Evolutionary conservation across 192 early-diverging fungal species (phyloP).

Genomic region (Mortierella alpina): DNA sequence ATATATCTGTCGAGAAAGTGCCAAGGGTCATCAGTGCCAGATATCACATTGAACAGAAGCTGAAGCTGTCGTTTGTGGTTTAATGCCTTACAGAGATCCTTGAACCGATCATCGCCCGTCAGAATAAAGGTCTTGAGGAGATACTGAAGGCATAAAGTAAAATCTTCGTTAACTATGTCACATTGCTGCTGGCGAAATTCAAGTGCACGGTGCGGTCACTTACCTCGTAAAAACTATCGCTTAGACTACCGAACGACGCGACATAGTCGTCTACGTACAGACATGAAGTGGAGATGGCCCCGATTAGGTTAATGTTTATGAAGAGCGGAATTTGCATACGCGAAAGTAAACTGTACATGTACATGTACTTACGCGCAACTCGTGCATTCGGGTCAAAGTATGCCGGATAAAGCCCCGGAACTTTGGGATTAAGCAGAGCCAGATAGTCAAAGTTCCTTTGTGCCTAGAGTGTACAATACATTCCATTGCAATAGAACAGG

Average conservation of each 20-base stretch:
- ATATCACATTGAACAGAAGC: neutral
- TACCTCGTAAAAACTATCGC: conserved; percentile 44
- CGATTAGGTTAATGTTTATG: neutral
- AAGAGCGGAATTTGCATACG: neutral
- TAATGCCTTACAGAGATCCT: conserved; percentile 18
- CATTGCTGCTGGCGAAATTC: neutral
- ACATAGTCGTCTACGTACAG: conserved; percentile 17
- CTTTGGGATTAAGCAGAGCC: conserved; percentile 13
- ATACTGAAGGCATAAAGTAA: conserved; percentile 3
- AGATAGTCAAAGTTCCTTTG: conserved; percentile 21
- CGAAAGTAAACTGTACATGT: neutral
- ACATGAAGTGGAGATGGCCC: neutral
- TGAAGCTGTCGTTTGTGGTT: neutral
- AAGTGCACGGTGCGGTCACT: too few species aligned
- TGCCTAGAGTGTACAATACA: neutral
- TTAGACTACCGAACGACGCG: conserved; percentile 34
- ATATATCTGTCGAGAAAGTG: conserved; percentile 6
- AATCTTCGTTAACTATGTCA: neutral
- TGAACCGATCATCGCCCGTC: conserved; percentile 22
- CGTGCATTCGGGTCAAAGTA: conserved; percentile 26
- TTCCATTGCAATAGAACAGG: neutral
- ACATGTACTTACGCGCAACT: neutral
- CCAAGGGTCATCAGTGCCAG: neutral
- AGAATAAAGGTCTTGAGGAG: conserved; percentile 29
- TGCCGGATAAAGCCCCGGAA: conserved; percentile 33